Evolutionary conservation across 495 filamentous ascomycete genomes (phyloP).

Genomic region (Cairneyella variabilis): DNA sequence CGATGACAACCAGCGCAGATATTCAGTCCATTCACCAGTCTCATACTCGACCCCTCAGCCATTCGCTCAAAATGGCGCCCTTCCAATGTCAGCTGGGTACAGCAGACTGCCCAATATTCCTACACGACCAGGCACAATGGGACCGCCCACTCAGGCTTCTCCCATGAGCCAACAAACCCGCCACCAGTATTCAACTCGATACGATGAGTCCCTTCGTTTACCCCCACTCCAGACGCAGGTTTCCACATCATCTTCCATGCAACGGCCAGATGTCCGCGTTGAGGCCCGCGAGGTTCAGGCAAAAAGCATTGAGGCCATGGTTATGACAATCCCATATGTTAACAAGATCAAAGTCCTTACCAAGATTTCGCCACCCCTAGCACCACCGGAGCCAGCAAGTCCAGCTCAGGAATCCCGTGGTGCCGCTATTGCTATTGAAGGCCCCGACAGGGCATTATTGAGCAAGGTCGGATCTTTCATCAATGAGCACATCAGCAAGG

Average conservation of each 20-base stretch:
- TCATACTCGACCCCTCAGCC: constrained; percentile 13
- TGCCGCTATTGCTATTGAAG: constrained; percentile 79
- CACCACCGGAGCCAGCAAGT: constrained; percentile 38
- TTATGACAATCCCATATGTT: constrained; percentile 67
- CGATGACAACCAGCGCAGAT: constrained; percentile 25
- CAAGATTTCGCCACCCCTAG: constrained; percentile 65
- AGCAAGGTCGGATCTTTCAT: constrained; percentile 57
- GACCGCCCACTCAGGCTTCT: constrained; percentile 29
- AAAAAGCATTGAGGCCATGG: constrained; percentile 59
- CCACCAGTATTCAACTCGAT: constrained; percentile 36
- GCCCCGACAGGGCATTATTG: constrained; percentile 52
- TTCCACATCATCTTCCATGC: constrained; percentile 17
- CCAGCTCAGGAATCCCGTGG: constrained; percentile 54
- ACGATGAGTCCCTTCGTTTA: constrained; percentile 27
- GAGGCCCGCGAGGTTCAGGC: constrained; percentile 26
- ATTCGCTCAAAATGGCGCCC: constrained; percentile 8
- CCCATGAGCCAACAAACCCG: constrained; percentile 30
- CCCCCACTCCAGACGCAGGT: constrained; percentile 26
- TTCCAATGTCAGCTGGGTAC: constrained; percentile 21
- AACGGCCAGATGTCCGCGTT: constrained; percentile 1
- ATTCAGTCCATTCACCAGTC: constrained; percentile 20
- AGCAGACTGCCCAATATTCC: constrained; percentile 32
- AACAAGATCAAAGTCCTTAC: constrained; percentile 67
- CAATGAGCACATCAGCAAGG: constrained; percentile 51
- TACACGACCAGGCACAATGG: constrained; percentile 26